phyloP scores from a whole-genome alignment of 1,284 basidiomycete species.

The Malassezia cuniculi region DNA sequence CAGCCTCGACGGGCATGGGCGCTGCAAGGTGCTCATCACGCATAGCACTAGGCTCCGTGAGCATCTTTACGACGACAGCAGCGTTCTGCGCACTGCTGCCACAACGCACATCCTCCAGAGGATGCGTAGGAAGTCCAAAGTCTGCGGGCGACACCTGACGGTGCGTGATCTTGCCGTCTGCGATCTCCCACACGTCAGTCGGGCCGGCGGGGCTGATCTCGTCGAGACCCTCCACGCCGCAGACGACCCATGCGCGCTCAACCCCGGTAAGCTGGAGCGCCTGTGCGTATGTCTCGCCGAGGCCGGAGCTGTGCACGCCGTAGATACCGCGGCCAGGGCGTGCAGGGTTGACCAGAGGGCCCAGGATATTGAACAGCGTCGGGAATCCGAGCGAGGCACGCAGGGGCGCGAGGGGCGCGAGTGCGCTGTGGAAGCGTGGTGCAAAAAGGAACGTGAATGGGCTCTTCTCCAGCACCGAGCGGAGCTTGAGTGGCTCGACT shows the following conservation, averaged over 20 bases:
- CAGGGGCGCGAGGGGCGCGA: constrained; percentile 71
- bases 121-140: constrained; percentile 30
- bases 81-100: constrained; percentile 32
- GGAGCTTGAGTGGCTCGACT: constrained; percentile 51
- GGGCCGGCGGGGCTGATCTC: constrained; percentile 77
- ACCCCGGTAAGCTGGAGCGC: constrained; percentile 56
- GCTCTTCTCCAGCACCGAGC: constrained; percentile 18
- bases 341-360: constrained; percentile 87
- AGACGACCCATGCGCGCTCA: constrained; percentile 76
- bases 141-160: constrained; percentile 26
- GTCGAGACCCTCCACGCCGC: constrained; percentile 79
- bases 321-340: constrained; percentile 67
- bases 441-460: constrained; percentile 89
- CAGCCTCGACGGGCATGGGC: constrained; percentile 4
- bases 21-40: constrained; percentile 3
- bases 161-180: constrained; percentile 22
- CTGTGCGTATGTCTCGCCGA: constrained; percentile 73
- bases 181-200: constrained; percentile 54
- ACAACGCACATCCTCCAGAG: constrained; percentile 28
- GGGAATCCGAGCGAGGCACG: constrained; percentile 81
- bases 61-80: constrained; percentile 28
- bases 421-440: constrained; percentile 78
- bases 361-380: constrained; percentile 91
- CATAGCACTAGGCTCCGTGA: constrained; percentile 8
- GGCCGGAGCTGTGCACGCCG: constrained; percentile 69